Evolutionary conservation across 176 grass and related monocot species (phyloP), one percentile per base, ranked within the genome.

Genomic region (Luzula sylvatica): DNA sequence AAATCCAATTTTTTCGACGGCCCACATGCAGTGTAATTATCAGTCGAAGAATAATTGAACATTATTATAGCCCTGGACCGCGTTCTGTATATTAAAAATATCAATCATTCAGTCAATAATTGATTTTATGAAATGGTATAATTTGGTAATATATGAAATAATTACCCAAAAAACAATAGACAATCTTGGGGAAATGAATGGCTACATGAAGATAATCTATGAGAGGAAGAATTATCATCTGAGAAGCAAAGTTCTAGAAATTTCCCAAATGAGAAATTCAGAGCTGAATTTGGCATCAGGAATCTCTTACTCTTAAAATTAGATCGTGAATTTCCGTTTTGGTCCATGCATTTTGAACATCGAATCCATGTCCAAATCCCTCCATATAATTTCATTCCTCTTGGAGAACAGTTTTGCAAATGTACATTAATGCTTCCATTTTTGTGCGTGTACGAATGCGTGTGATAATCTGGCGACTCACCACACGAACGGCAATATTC

Each of bases 171-270:
- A 58, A 89, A 96, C 21, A 80, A 71, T 65, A 96, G 58, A 22
- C 85, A 88, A 54, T 96, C 90, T 50, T 84, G 87, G 53, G 88
- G 80, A 58, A 96, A 65, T 42, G 71, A 78, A 82, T 86, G 90
- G 11, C 80, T 80, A 76, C 90, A 96, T 71, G 79, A 73, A 55
- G 88, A 54, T 67, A 83, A 88, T 78, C 68, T 82, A 58, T 71
- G 58, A 28, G n/a, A 23, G 20, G 58, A 76, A 68, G 83, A 65
- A 66, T 78, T 78, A 56, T 96, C 81, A 13, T 73, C 75, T 50
- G 90, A 96, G 70, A 96, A 96, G 60, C 90, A 85, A 25, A 96
- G 80, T 66, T 96, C 84, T 55, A 96, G 69, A 61, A 96, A 96
- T 45, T 96, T 96, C 23, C 80, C 84, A 61, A 96, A 96, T 20